These are phyloP conservation scores for Pythium guiyangense DNA, from an alignment of 352 stramenopile genomes.

Conservation along the genomic window DNA sequence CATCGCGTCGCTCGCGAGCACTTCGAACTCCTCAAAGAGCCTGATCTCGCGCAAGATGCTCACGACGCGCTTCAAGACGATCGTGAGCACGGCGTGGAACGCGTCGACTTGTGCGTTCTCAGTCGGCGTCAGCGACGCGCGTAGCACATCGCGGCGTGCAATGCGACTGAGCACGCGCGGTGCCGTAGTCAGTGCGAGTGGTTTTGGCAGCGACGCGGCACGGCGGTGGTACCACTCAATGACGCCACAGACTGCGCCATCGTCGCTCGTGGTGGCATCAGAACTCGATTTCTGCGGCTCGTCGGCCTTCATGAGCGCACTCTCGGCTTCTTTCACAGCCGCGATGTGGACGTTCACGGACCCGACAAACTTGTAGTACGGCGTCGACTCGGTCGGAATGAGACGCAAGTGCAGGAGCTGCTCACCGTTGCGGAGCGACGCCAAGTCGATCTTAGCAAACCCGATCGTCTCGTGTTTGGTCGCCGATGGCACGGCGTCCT, in stretches of 20 bases:
- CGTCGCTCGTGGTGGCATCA: neutral
- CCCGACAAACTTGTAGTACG: constrained; percentile 57
- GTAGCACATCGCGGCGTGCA: constrained; percentile 35
- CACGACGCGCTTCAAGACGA: constrained; percentile 52
- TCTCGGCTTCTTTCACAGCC: constrained; percentile 5
- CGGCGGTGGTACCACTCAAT: constrained; percentile 32
- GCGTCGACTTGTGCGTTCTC: constrained; percentile 62
- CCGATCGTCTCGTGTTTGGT: constrained; percentile 21
- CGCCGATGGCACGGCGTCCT: neutral
- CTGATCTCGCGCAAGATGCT: constrained; percentile 47
- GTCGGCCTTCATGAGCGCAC: neutral
- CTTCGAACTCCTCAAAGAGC: constrained; percentile 61
- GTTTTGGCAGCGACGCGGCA: constrained; percentile 7
- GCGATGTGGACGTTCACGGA: constrained; percentile 33
- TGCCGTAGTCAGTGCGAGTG: constrained; percentile 5
- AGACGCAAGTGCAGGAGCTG: constrained; percentile 38
- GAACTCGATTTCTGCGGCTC: neutral
- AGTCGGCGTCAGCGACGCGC: constrained; percentile 40
- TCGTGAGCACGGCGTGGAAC: constrained; percentile 41
- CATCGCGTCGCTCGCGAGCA: constrained; percentile 38
- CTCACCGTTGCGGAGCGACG: constrained; percentile 25
- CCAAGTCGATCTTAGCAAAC: constrained; percentile 47
- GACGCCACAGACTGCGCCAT: constrained; percentile 16
- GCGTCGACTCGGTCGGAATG: constrained; percentile 25
- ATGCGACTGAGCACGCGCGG: constrained; percentile 32